Percentiles rank a stretch among this genome's conserved stretches.
Conservation (phyloP, 2,329 filamentous ascomycete genomes). For the Colletotrichum sp. region DNA sequence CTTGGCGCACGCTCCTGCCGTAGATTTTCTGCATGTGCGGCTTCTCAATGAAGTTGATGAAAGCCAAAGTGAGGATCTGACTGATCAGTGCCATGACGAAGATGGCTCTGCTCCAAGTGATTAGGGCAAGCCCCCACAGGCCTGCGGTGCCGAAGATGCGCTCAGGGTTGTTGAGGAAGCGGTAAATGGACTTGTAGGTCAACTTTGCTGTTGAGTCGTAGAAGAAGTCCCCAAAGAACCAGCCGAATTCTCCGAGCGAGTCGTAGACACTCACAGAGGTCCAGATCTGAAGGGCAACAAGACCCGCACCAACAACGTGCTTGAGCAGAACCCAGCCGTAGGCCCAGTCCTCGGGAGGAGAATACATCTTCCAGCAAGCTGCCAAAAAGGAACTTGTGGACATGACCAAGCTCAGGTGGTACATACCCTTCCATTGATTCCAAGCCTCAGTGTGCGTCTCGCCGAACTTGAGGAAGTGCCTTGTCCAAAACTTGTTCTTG, state of each 20-base stretch:
- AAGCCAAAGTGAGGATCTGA: slow-evolving; percentile 83
- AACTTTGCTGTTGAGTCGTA: slow-evolving; percentile 88
- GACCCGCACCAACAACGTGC: slow-evolving; percentile 81
- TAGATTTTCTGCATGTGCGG: slow-evolving; percentile 99
- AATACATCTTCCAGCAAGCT: slow-evolving; percentile 96
- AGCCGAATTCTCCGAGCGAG: slow-evolving; percentile 94
- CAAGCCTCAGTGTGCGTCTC: slow-evolving; percentile 91
- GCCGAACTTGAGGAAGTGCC: slow-evolving; percentile 96
- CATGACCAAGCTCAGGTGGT: slow-evolving; percentile 90
- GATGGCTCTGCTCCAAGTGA: slow-evolving; percentile 87
- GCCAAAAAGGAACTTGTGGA: slow-evolving; percentile 89
- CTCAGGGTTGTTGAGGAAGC: slow-evolving; percentile 97
- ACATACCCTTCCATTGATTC: slow-evolving; percentile 97
- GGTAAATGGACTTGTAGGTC: slow-evolving; percentile 96
- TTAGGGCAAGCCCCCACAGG: slow-evolving; percentile 93
- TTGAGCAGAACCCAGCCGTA: slow-evolving; percentile 86
- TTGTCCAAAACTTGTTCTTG: slow-evolving; percentile 90
- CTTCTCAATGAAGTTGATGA: slow-evolving; percentile 92
- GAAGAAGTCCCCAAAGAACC: slow-evolving; percentile 99
- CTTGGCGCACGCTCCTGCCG: slow-evolving; percentile 79
- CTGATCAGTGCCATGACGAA: slow-evolving; percentile 86
- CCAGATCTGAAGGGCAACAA: slow-evolving; percentile 91
- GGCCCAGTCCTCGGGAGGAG: slow-evolving; percentile 82
- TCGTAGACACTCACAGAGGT: slow-evolving; percentile 93
- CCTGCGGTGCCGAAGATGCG: slow-evolving; percentile 91